Evolutionary conservation across 2,329 filamentous ascomycete species (phyloP), one percentile per base, ranked within the genome.

Genomic region (Xylaria sp.): DNA sequence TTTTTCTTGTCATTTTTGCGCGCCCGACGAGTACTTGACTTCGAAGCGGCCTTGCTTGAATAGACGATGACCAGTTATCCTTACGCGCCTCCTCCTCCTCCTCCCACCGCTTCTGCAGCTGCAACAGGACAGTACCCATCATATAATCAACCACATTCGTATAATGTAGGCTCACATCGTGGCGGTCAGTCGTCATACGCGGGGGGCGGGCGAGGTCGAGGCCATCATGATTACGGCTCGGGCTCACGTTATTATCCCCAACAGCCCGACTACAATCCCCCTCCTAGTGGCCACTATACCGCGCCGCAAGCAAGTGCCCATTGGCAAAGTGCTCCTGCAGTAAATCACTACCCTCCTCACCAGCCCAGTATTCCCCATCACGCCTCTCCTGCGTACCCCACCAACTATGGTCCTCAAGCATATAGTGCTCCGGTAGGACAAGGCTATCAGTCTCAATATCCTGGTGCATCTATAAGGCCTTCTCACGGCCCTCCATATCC

Each of bases 401-500:
- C 74, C 22, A 70, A 49, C 47, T 76, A 76, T 49, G 69, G 67
- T 31, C 66, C 74, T 51, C 87, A 88, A 71, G 76, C 81, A 9
- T 89, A 88, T 65, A 77, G 77, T 36, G 74, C 80, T 27, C 80
- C 82, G 60, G 71, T 71, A 5, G 72, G 67, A 45, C 74, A 73
- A 38, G 61, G 79, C 13, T 84, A 84, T 67, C 82, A 82, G 59
- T 78, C 82, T 42, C 76, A 80, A n/a, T 78, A 77, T 61, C 69
- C 74, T 9, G 67, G 57, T 54, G 68, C 74, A 25, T 53, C 74
- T 7, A 66, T 68, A 45, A 75, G 73, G 44, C 71, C 73, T 11
- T 45, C 75, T 15, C 85, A 85, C 68, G 77, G 77, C 13, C 75
- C 80, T 49, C 77, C 80, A 31, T 84, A 83, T 66, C 73, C 76